Evolutionary conservation across 192 early-diverging fungal genomes (phyloP).

Genomic region (Geosiphon pyriformis): DNA sequence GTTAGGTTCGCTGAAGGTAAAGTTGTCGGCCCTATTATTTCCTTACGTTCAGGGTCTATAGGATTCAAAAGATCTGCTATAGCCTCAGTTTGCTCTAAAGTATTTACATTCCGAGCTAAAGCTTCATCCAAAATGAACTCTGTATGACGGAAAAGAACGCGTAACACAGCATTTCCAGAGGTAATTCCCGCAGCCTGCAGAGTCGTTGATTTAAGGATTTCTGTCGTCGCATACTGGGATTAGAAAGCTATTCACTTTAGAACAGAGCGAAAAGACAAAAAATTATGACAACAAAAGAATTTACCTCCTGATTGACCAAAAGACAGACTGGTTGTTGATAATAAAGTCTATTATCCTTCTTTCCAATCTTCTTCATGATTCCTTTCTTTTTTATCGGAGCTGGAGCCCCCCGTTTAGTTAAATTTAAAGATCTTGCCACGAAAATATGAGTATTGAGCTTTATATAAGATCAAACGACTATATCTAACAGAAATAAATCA

Average conservation of each 20-base stretch:
- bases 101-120: background rate
- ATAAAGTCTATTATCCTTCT: slow-evolving; percentile 32
- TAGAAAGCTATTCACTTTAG: background rate
- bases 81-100: slow-evolving; percentile 4
- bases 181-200: slow-evolving; percentile 63
- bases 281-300: background rate
- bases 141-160: slow-evolving; percentile 59
- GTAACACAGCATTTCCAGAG: slow-evolving; percentile 62
- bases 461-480: slow-evolving; percentile 2
- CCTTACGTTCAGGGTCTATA: too few relatives aligned
- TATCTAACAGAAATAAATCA: slow-evolving; percentile 10
- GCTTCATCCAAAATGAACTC: slow-evolving; percentile 43
- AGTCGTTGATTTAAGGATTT: slow-evolving; percentile 59
- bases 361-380: slow-evolving; percentile 29
- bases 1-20: too few relatives aligned
- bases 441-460: too few relatives aligned
- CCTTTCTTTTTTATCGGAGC: slow-evolving; percentile 30
- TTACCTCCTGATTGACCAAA: slow-evolving; percentile 62
- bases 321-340: slow-evolving; percentile 62
- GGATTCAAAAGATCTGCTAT: too few relatives aligned
- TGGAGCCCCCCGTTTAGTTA: slow-evolving; percentile 43
- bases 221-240: slow-evolving; percentile 49
- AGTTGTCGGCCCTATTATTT: too few relatives aligned
- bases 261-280: background rate
- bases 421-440: slow-evolving; percentile 40